Conservation (phyloP, 78 protist genomes). For the Isochrysis galbana region DNA sequence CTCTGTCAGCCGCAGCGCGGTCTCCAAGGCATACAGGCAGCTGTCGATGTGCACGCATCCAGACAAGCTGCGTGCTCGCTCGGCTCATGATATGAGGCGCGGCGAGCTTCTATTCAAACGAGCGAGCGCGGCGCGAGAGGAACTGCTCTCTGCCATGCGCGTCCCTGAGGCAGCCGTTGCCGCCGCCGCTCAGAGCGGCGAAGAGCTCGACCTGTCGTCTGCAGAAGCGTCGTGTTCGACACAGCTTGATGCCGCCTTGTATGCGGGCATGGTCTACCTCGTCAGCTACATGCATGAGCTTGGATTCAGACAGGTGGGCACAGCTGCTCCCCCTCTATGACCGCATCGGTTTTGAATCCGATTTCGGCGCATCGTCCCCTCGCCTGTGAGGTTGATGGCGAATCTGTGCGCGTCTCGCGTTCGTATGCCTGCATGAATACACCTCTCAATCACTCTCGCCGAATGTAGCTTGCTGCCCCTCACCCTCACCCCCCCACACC, state of each 20-base stretch:
- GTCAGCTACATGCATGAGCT: background rate
- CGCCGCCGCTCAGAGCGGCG: background rate
- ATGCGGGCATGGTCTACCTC: background rate
- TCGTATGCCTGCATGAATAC: no score
- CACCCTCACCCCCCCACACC: no score
- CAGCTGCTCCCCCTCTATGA: no score
- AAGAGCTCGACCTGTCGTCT: no score
- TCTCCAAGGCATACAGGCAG: background rate
- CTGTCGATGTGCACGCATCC: constrained; percentile 13
- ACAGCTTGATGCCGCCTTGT: background rate
- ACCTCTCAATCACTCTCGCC: no score
- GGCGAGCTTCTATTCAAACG: constrained; percentile 22
- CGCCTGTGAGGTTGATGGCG: no score
- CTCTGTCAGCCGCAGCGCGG: background rate
- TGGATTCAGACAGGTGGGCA: no score
- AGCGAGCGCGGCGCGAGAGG: background rate
- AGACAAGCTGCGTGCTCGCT: background rate
- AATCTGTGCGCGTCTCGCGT: no score
- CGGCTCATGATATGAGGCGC: background rate
- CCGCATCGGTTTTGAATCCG: no score
- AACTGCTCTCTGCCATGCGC: background rate
- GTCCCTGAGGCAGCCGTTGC: background rate
- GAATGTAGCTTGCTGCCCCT: no score
- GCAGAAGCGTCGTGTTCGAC: background rate
- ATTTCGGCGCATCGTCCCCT: no score